Conservation (phyloP, 2,329 filamentous ascomycete genomes). For the Ambrosiella beaveri region DNA sequence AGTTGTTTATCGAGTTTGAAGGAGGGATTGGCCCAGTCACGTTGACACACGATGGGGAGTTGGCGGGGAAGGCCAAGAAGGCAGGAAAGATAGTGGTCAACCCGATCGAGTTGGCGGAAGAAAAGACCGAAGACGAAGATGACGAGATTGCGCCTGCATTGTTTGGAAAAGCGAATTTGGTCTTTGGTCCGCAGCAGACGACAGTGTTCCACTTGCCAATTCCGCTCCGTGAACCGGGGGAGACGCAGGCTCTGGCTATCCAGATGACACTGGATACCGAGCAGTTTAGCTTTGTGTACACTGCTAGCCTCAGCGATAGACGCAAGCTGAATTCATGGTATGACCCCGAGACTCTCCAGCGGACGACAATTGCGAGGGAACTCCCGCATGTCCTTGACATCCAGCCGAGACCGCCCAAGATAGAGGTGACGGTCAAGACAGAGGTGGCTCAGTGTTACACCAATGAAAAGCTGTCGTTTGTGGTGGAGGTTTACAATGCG, state of each 20-base stretch:
- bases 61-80: constrained; percentile 11
- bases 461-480: constrained; percentile 55
- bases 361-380: constrained; percentile 29
- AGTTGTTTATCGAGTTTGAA: constrained; percentile 36
- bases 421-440: constrained; percentile 53
- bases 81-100: constrained; percentile 16
- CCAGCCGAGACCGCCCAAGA: constrained; percentile 77
- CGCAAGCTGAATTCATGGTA: constrained; percentile 33
- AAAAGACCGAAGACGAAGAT: constrained; percentile 17
- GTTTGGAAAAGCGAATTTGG: constrained; percentile 7
- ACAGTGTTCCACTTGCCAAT: constrained; percentile 56
- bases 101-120: constrained; percentile 20
- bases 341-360: constrained; percentile 23
- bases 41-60: constrained; percentile 26
- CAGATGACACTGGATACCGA: constrained; percentile 46
- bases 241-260: constrained; percentile 48
- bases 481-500: constrained; percentile 57
- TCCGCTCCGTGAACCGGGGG: constrained; percentile 66
- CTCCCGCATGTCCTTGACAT: constrained; percentile 48
- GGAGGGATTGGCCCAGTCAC: constrained; percentile 39
- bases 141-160: constrained; percentile 17
- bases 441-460: constrained; percentile 63
- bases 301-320: constrained; percentile 33
- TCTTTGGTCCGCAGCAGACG: constrained; percentile 39
- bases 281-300: constrained; percentile 50